These are phyloP conservation scores for Dioscorea dumetorum DNA, from an alignment of 106 monocot species.

Conservation along the genomic window DNA sequence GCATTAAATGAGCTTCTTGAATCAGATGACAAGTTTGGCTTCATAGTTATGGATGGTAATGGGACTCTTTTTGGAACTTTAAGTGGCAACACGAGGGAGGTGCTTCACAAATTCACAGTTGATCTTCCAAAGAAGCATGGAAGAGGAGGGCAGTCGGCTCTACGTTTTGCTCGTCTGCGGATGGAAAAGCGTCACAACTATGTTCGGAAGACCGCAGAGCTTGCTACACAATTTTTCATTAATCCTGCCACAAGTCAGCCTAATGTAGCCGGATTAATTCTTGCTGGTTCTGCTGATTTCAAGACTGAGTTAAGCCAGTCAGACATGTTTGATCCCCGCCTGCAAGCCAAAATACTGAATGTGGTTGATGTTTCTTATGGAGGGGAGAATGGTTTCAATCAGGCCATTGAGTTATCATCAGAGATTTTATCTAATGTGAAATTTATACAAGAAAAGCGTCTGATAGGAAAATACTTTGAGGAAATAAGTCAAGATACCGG, in stretches of 20 bases:
- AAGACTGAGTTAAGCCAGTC: constrained; percentile 63
- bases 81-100: constrained; percentile 54
- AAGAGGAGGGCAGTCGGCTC: constrained; percentile 56
- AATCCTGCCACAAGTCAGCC: constrained; percentile 59
- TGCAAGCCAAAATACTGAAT: constrained; percentile 52
- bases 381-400: constrained; percentile 63
- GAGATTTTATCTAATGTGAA: constrained; percentile 59
- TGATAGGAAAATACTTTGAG: constrained; percentile 68
- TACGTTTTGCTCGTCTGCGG: constrained; percentile 55
- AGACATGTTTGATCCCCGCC: constrained; percentile 60
- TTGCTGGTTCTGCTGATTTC: constrained; percentile 66
- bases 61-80: constrained; percentile 55
- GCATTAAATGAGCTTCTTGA: constrained; percentile 54
- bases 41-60: constrained; percentile 66
- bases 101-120: constrained; percentile 53
- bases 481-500: constrained; percentile 67
- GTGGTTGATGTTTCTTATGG: constrained; percentile 67
- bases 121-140: constrained; percentile 70
- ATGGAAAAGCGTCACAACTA: constrained; percentile 69
- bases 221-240: constrained; percentile 56
- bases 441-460: constrained; percentile 56
- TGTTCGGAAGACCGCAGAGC: constrained; percentile 55
- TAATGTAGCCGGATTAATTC: constrained; percentile 52
- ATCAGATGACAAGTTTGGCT: constrained; percentile 60
- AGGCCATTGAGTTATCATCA: constrained; percentile 50